Evolutionary conservation across 2,329 filamentous ascomycete species (phyloP), one percentile per base, ranked within the genome.

Genomic region (Aspergillus jensenii): DNA sequence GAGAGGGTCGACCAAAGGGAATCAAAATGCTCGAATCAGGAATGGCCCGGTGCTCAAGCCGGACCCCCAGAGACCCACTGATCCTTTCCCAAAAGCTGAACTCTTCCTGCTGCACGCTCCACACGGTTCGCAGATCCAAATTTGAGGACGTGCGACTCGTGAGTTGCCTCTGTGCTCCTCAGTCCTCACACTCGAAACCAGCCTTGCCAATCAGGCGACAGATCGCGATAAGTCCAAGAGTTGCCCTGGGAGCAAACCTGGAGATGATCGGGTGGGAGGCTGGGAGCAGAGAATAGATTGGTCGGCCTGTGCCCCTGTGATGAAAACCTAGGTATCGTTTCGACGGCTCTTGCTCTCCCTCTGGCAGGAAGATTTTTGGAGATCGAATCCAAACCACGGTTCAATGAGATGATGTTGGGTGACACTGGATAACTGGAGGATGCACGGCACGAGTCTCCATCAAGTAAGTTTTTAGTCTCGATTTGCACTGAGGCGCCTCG

Each of bases 111-210:
- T 50, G 17, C 37, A 45, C 62, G 27, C 59, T 61, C 63, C 64
- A 57, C 61, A 65, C 52, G 33, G 62, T 66, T 67, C 64, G 65
- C 64, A 67, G 64, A 66, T 67, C 65, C 61, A 66, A 66, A 66
- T 67, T 64, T 66, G 56, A 65, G 48, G 54, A 54, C 15, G 33
- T 44, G 53, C 37, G 41, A 45, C 17, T 27, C 19, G 17, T 7
- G 21, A 31, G 12, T 41, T 45, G 53, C 44, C 47, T 56, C 52
- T 41, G 19, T 3, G 12, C 44, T 49, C 33, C 21, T 15, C 19
- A 33, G 11, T 19, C 25, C 39, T 58, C 14, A n/a, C 15, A 46
- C 39, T 15, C 21, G 31, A 37, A 27, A 7, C 27, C 17, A 3
- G 17, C 4, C 23, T 11, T 49, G 23, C 44, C 44, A 43, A 44